Evolutionary conservation across 2,329 filamentous ascomycete genomes (phyloP).

Genomic region (Penicillium brasilianum): DNA sequence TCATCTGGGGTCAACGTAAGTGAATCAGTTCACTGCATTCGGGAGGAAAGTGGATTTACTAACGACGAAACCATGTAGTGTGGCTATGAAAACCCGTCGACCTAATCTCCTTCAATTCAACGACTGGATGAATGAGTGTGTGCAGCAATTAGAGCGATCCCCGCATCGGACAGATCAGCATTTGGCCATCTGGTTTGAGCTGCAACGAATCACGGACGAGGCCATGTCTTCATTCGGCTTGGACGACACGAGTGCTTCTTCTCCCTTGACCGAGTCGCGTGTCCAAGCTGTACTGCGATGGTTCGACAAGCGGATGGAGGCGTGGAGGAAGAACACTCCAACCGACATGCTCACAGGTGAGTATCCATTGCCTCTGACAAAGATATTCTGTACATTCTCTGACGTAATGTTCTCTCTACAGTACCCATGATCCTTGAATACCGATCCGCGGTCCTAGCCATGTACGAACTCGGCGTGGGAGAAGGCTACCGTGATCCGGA

Average conservation of each 20-base stretch:
- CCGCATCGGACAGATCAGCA: slow-evolving; percentile 39
- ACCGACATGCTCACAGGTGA: slow-evolving; percentile 39
- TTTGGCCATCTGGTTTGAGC: slow-evolving; percentile 41
- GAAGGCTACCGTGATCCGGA: slow-evolving; percentile 45
- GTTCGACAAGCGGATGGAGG: slow-evolving; percentile 44
- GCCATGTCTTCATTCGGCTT: slow-evolving; percentile 43
- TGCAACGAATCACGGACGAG: slow-evolving; percentile 43
- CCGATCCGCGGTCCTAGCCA: slow-evolving; percentile 37
- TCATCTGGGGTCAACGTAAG: slow-evolving; percentile 41
- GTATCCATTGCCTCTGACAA: not conserved
- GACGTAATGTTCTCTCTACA: slow-evolving; percentile 11
- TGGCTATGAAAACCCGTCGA: slow-evolving; percentile 45
- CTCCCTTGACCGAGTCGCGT: slow-evolving; percentile 39
- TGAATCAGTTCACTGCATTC: not conserved
- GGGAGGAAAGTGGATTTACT: not conserved
- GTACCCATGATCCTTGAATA: slow-evolving; percentile 40
- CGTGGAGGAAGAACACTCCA: slow-evolving; percentile 38
- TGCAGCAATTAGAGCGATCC: slow-evolving; percentile 37
- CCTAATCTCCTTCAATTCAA: slow-evolving; percentile 43
- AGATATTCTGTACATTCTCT: not conserved
- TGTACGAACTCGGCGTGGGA: slow-evolving; percentile 43
- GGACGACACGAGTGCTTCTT: slow-evolving; percentile 41
- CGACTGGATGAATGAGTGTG: slow-evolving; percentile 43
- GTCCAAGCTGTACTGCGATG: slow-evolving; percentile 42
- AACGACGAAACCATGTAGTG: slow-evolving; percentile 23